phyloP scores from a whole-genome alignment of 805 yeast genomes.

The Maudiozyma bulderi region DNA sequence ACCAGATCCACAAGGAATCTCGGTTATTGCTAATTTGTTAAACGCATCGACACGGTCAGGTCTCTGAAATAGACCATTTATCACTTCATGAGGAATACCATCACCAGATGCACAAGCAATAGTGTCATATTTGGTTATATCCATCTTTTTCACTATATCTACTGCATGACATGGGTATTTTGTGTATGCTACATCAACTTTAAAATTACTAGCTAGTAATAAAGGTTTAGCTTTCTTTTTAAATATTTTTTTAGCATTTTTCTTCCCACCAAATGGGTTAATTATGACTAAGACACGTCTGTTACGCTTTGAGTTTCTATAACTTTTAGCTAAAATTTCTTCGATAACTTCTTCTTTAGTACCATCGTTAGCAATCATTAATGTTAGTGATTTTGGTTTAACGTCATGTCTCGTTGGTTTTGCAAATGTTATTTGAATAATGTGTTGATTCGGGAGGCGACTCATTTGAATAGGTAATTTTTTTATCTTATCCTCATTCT shows the following conservation, averaged over 20 bases:
- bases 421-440: conserved; percentile 31
- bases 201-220: conserved; percentile 56
- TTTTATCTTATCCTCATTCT: conserved; percentile 2
- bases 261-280: conserved; percentile 90
- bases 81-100: conserved; percentile 90
- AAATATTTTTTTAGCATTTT: conserved; percentile 57
- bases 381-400: conserved; percentile 27
- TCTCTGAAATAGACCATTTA: conserved; percentile 73
- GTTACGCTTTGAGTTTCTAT: conserved; percentile 31
- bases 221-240: conserved; percentile 54
- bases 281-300: conserved; percentile 55
- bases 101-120: conserved; percentile 93
- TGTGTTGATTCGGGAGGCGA: conserved; percentile 4
- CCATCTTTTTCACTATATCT: conserved; percentile 52
- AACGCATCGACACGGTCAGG: conserved; percentile 58
- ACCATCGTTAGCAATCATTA: conserved; percentile 20
- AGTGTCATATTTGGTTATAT: conserved; percentile 54
- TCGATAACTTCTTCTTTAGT: conserved; percentile 20
- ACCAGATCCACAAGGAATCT: conserved; percentile 94
- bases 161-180: conserved; percentile 63
- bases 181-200: conserved; percentile 51
- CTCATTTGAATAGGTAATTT: neutral
- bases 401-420: conserved; percentile 29
- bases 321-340: conserved; percentile 32
- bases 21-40: conserved; percentile 58